These are phyloP conservation scores for Flaveria trinervia DNA, from an alignment of 129 eudicot species.

Conservation along the genomic window DNA sequence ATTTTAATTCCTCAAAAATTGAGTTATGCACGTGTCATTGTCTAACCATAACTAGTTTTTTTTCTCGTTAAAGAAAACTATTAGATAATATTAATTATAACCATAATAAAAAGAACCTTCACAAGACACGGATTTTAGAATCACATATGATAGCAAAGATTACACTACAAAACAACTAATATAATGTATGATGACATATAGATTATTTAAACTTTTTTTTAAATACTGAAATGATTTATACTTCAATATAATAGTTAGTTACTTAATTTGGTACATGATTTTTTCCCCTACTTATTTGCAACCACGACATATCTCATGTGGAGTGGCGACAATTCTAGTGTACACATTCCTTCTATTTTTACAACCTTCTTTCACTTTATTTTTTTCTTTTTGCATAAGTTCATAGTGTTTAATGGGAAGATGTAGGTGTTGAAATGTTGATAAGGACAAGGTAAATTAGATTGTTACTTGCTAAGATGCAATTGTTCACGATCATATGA, in stretches of 20 bases:
- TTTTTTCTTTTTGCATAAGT: no score
- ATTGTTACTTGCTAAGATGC: no score
- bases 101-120: background rate
- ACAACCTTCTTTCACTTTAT: no score
- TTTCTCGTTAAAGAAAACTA: background rate
- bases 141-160: background rate
- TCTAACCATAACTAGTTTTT: conserved; percentile 1
- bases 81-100: background rate
- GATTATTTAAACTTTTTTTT: background rate
- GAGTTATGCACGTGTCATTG: conserved; percentile 44
- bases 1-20: conserved; percentile 33
- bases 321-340: no score
- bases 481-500: no score
- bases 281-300: no score
- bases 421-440: no score
- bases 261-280: background rate
- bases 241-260: background rate
- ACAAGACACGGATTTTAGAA: background rate
- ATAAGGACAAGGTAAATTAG: no score
- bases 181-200: background rate
- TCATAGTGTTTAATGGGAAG: no score
- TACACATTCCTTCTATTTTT: no score
- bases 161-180: background rate
- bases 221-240: background rate
- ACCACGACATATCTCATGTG: no score